Evolutionary conservation across 164 flowering plant species (phyloP), one percentile per base, ranked within the genome.

Genomic region (Piper betle): DNA sequence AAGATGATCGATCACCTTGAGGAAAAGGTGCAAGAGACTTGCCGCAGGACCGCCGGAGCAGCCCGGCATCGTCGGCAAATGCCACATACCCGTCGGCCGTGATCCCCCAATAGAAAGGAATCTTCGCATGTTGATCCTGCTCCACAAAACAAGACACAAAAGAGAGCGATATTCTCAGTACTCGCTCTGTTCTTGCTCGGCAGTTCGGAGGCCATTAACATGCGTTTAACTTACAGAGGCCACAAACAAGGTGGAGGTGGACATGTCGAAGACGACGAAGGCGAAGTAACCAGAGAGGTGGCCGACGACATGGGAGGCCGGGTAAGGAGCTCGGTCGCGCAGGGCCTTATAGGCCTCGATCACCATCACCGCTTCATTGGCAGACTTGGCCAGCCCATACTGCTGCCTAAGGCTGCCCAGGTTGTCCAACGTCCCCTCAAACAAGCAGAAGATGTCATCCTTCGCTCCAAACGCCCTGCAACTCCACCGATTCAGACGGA

Each of bases 11-110:
- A 55, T 57, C 75, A 84, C 93, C 93, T 65, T 66, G 39, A 6
- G 97, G 97, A 54, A 90, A 90, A 38, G 95, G 82, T 5, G 92
- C 97, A 67, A 75, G 84, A 2, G 97, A 85, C 57, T 84, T 87
- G 10, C 81, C 84, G 73, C 97, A 90, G 50, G 88, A 69, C 7
- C 77, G 77, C 75, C 84, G 85, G 1, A 90, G 72, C 55, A 81
- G 72, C 42, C 71, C 78, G 65, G 79, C 60, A 54, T 79, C 56
- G 55, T 90, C 88, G 5, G 85, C 82, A 20, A 90, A 74, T 38
- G 86, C 87, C 54, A 81, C 78, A 41, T 77, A 90, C 3, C 91
- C 97, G 74, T 87, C 92, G 3, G 80, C 83, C 18, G 87, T 84
- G 65, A 87, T 69, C 2, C 97, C 97, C 97, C 95, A 90, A 63